Conservation (phyloP, 768 basidiomycete genomes). For the Pleurotus giganteus region DNA sequence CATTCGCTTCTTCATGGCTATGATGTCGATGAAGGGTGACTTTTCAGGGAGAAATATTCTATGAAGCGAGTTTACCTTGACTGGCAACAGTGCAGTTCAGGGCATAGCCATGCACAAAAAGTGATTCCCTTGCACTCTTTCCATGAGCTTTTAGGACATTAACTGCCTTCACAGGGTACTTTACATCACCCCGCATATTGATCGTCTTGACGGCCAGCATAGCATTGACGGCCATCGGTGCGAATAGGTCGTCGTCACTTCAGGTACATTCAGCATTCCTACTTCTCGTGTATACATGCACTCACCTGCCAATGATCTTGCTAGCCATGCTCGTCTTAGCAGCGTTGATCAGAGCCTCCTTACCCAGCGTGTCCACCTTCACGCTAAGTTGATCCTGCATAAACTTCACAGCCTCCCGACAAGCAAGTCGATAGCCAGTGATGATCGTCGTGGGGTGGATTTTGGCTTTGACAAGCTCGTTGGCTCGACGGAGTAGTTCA, state of each 20-base stretch:
- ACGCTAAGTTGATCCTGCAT: conserved; percentile 97
- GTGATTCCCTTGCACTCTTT: conserved; percentile 89
- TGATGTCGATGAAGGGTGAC: not conserved
- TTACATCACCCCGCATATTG: conserved; percentile 91
- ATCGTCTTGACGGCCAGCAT: conserved; percentile 97
- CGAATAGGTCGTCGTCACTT: conserved; percentile 97
- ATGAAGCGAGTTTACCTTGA: conserved; percentile 66
- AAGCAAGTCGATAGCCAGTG: conserved; percentile 95
- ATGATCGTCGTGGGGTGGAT: conserved; percentile 99
- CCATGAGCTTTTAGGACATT: conserved; percentile 98
- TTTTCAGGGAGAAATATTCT: not conserved
- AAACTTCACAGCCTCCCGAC: conserved; percentile 95
- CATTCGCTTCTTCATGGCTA: conserved; percentile 98
- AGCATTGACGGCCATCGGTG: conserved; percentile 98
- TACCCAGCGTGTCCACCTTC: conserved; percentile 89
- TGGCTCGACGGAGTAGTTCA: conserved; percentile 93
- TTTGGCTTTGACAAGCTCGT: conserved; percentile 96
- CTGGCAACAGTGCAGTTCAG: conserved; percentile 98
- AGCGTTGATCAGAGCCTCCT: conserved; percentile 90
- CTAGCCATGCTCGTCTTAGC: conserved; percentile 99
- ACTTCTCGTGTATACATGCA: conserved; percentile 15
- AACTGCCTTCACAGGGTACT: conserved; percentile 99
- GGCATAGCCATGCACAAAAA: conserved; percentile 95
- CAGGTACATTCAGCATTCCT: not conserved
- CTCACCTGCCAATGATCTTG: conserved; percentile 96